A percentile compares a stretch with the other conserved stretches of the same genome.
These are phyloP conservation scores for Hyaloscypha variabilis DNA, from an alignment of 495 filamentous ascomycete genomes.

Conservation along the genomic window DNA sequence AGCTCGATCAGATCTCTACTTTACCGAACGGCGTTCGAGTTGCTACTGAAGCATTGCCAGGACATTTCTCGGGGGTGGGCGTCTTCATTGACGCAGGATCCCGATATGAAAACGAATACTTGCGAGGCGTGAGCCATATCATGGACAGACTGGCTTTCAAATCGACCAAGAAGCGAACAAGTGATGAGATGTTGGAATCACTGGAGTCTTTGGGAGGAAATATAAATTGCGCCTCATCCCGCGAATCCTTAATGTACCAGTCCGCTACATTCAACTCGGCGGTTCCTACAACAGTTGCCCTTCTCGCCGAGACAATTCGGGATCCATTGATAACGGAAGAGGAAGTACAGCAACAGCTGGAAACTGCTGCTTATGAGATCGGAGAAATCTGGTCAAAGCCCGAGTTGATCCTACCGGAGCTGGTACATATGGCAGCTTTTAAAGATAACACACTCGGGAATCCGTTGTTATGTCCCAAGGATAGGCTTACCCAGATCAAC, in stretches of 20 bases:
- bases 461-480: conserved; percentile 86
- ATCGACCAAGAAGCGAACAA: conserved; percentile 72
- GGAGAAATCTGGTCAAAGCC: conserved; percentile 97
- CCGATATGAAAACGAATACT: conserved; percentile 82
- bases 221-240: conserved; percentile 92
- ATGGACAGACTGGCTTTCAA: conserved; percentile 97
- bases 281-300: conserved; percentile 77
- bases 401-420: conserved; percentile 91
- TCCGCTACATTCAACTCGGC: conserved; percentile 96
- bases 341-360: conserved; percentile 83
- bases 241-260: conserved; percentile 98
- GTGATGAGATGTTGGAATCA: conserved; percentile 84
- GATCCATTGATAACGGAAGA: conserved; percentile 88
- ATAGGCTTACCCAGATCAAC: conserved; percentile 78
- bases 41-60: conserved; percentile 92
- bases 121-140: conserved; percentile 93
- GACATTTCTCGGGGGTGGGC: conserved; percentile 92
- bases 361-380: conserved; percentile 94
- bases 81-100: conserved; percentile 98
- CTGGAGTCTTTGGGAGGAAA: conserved; percentile 90
- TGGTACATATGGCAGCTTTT: conserved; percentile 93
- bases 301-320: conserved; percentile 93
- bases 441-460: conserved; percentile 95
- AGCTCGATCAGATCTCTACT: conserved; percentile 85
- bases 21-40: conserved; percentile 94